Evolutionary conservation across 345 rosid genomes (phyloP), one percentile per base, ranked within the genome.

Genomic region (Mercurialis annua): DNA sequence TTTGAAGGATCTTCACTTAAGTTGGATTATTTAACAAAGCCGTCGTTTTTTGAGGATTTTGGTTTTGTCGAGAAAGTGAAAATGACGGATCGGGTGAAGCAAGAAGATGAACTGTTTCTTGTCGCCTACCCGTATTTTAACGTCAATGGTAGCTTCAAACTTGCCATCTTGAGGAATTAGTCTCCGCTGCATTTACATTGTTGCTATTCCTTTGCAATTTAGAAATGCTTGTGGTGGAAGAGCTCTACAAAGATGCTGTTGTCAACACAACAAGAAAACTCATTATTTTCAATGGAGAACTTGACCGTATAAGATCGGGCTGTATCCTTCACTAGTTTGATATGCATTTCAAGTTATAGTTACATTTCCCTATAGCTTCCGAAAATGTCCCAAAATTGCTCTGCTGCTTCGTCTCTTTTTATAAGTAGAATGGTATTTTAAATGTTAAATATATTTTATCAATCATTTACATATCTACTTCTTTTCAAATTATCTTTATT

Each of bases 211-310:
- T 75, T 73, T 59, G 62, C 60, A 65, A 64, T 61, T 57, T 82
- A 92, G 98, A 92, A 84, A 92, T 92, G 98, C 91, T 92, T 26
- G 96, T 90, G 66, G 97, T 90, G 70, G 98, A 92, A 72, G 98
- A 92, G 85, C 98, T 92, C 42, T 92, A 84, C 85, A 84, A 82
- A 61, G 98, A 88, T 81, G 89, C 96, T 58, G 92, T 92, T 33
- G 67, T 59, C 50, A 80, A 81, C 59, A 90, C 93, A 29, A 58
- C 58, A 20, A 69, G 97, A 3, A 81, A 84, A 82, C 76, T 90
- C 57, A 90, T 92, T 65, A 74, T 92, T 73, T 92, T 92, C 82
- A 92, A 92, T 14, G 93, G 97, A 31, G 97, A 92, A 72, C 96
- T 92, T 34, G 98, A 92, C 76, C 93, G 98, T 11, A 92, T 92